Evolutionary conservation across 2,329 filamentous ascomycete species (phyloP), one percentile per base, ranked within the genome.

Genomic region (Truncatella angustata): DNA sequence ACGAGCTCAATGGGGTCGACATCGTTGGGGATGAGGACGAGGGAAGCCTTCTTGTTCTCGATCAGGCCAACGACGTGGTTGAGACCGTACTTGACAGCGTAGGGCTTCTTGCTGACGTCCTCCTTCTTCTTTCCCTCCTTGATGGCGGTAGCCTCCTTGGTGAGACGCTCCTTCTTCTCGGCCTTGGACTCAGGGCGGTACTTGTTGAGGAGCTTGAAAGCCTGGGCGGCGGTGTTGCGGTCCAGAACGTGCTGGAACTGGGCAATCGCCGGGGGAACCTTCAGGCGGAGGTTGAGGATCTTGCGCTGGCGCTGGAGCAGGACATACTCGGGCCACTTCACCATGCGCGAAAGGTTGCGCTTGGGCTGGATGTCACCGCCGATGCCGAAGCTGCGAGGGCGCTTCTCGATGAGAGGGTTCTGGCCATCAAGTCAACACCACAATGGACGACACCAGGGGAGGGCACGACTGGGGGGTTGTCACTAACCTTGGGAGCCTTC

Each of bases 81-180:
- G 70, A 99, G 87, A 82, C 94, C 94, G 80, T 97, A 99, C 88
- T 99, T 99, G 85, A 94, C 92, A 64, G 88, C 81, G 80, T 97
- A 99, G 70, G 94, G 94, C 90, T 99, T 99, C 91, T 97, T 97
- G 88, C 85, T 90, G 74, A 96, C 93, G 70, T 96, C 92, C 85
- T 99, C 95, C 90, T 97, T 97, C 90, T 97, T 99, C 90, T 97
- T 97, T 77, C 95, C 94, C 78, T 97, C 92, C 75, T 91, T 87
- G 75, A 99, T 86, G 70, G 94, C 95, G 68, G 92, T 96, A 62
- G 95, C 94, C 86, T 99, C 94, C 85, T 96, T 91, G 75, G 90
- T 86, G 63, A 99, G 84, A 80, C 94, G 91, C 84, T 99, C 95
- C 87, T 97, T 99, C 91, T 99, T 99, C 88, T 97, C 93, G 68